phyloP scores from a whole-genome alignment of 176 grass and related monocot species.

The Bolboschoenus planiculmis region DNA sequence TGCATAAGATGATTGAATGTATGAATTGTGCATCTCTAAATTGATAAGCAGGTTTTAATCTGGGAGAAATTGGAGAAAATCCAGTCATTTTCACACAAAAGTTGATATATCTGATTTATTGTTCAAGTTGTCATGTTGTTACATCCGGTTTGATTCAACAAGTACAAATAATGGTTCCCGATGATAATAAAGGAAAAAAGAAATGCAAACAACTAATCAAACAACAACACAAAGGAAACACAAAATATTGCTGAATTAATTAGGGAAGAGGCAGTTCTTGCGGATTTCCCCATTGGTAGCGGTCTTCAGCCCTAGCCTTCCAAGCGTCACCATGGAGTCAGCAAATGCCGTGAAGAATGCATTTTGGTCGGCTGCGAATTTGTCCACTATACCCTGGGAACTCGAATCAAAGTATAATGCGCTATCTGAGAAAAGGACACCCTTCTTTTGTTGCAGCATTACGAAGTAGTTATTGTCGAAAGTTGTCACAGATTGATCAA shows the following conservation, averaged over 20 bases:
- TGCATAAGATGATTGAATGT: background rate
- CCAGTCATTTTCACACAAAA: background rate
- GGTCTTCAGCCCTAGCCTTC: conserved; percentile 40
- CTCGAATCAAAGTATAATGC: conserved; percentile 31
- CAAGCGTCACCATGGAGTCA: conserved; percentile 56
- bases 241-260: background rate
- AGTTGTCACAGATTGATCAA: conserved; percentile 50
- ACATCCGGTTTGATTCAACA: background rate
- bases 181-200: too few relatives aligned
- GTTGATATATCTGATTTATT: background rate
- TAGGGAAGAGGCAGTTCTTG: conserved; percentile 29
- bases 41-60: background rate
- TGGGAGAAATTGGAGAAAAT: background rate
- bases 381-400: conserved; percentile 22
- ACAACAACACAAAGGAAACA: background rate
- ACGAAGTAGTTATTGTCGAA: conserved; percentile 71
- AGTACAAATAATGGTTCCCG: too few relatives aligned
- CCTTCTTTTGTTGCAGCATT: conserved; percentile 43
- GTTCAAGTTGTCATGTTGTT: background rate
- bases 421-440: conserved; percentile 54
- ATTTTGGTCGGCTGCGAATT: conserved; percentile 39
- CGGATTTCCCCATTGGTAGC: conserved; percentile 51
- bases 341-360: conserved; percentile 58
- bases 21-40: background rate
- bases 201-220: background rate